Evolutionary conservation across 345 rosid genomes (phyloP).

Genomic region (Adansonia digitata): DNA sequence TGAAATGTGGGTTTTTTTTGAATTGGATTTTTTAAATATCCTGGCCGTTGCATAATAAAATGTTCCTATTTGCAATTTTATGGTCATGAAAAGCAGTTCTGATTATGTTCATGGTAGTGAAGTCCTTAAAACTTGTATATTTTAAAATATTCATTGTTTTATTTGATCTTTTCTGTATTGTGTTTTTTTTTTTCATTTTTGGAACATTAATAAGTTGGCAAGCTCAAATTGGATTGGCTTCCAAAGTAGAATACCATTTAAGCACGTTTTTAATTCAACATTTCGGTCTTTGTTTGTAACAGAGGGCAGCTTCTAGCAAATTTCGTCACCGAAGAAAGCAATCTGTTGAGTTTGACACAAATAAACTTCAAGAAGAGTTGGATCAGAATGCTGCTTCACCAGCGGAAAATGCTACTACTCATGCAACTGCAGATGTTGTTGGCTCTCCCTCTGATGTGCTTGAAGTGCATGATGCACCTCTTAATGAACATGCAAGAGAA

Average conservation of each 20-base stretch:
- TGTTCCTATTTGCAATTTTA: not conserved
- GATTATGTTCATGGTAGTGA: not conserved
- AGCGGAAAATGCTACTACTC: constrained; percentile 31
- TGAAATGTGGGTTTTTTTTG: not conserved
- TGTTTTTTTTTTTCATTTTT: not conserved
- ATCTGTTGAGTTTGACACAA: constrained; percentile 50
- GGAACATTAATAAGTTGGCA: not conserved
- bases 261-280: not conserved
- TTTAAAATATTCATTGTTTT: not conserved
- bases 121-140: not conserved
- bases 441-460: constrained; percentile 49
- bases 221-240: not conserved
- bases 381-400: constrained; percentile 23
- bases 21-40: not conserved
- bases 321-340: constrained; percentile 55
- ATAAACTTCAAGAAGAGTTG: constrained; percentile 48
- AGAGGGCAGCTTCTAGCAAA: constrained; percentile 52
- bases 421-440: constrained; percentile 33
- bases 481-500: constrained; percentile 36
- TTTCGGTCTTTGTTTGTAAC: constrained; percentile 17
- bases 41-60: not conserved
- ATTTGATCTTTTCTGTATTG: not conserved
- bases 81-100: not conserved
- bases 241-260: not conserved
- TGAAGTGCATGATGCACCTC: constrained; percentile 38